Evolutionary conservation across 441 rosid species (phyloP).

Genomic region (Rhodomyrtus psidioides): DNA sequence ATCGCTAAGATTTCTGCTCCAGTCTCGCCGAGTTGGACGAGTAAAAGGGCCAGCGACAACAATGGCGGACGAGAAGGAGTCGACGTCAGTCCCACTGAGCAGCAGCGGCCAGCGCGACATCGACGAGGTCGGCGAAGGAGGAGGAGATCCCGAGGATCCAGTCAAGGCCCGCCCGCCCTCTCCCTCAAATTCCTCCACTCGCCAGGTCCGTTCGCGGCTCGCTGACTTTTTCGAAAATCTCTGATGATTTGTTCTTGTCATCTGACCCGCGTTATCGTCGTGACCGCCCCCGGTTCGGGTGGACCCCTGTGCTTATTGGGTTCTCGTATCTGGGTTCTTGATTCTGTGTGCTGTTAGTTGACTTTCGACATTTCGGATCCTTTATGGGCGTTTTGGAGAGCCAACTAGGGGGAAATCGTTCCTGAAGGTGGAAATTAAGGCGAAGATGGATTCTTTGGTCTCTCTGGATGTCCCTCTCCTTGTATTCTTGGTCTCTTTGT

Average conservation of each 20-base stretch:
- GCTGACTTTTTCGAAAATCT: neutral
- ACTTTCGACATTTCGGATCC: neutral
- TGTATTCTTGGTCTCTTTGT: no score
- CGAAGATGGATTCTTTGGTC: neutral
- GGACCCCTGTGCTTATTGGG: neutral
- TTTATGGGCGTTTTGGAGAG: neutral
- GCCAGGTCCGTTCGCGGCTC: conserved; percentile 27
- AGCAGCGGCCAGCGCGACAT: conserved; percentile 22
- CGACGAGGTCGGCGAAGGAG: conserved; percentile 11
- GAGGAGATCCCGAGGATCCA: conserved; percentile 49
- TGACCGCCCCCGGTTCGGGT: neutral
- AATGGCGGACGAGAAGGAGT: conserved; percentile 58
- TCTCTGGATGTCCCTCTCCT: no score
- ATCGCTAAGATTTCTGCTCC: neutral
- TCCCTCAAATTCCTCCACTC: conserved; percentile 52
- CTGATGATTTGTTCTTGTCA: neutral
- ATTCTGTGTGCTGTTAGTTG: neutral
- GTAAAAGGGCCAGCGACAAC: neutral
- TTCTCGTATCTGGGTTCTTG: neutral
- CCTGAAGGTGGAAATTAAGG: neutral
- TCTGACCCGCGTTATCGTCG: neutral
- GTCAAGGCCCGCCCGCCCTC: conserved; percentile 39
- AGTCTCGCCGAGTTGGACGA: neutral
- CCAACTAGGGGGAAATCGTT: neutral
- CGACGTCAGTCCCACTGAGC: conserved; percentile 48